Base-by-base conservation (phyloP, 2,329 filamentous ascomycete genomes). In the Fusarium citri region DNA sequence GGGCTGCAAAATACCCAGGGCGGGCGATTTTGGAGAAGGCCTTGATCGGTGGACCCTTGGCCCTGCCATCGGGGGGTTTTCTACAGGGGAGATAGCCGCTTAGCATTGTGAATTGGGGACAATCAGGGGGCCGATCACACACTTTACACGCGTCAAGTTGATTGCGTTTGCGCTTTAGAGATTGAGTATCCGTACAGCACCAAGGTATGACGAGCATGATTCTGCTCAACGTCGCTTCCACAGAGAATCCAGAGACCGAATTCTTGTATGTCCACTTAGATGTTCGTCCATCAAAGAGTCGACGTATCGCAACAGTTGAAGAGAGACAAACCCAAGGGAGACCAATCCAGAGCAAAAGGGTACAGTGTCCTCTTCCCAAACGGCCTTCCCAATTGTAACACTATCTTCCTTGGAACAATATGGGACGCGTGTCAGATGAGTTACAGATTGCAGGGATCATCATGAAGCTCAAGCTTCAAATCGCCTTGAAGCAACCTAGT, bases 341-440 rank as follows among this genome's bases (percentile, higher is more conserved):
- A 40, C 10, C 22, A 34, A 26, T 20, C 8, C 20, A 31, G 18
- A 22, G 9, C 14, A 53, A 14, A 14, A 56, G 28, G 48, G 46
- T 22, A 59, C 62, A 68, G 58, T 70, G 55, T 57, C 46, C 59
- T 51, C 50, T 50, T 47, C 28, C 25, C n/a, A 25, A 64, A 49
- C 45, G 23, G 43, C 34, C 26, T 61, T 34, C 37, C 40, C 41
- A 60, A 55, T 11, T 47, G 22, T 23, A 47, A 41, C 47, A 56
- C 59, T 59, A 59, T 71, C 26, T 67, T 60, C 59, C 65, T 68
- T 64, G 50, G 50, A 57, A 61, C 15, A 50, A 62, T 68, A 68
- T 63, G 59, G 61, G 72, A 74, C 72, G 72, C 72, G 72, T 74
- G 72, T 74, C 72, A 70, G 59, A 69, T 63, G 26, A 26, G 61